Evolutionary conservation across 208 protist species (phyloP), one percentile per base, ranked within the genome.

Genomic region (Acanthamoeba triangularis): DNA sequence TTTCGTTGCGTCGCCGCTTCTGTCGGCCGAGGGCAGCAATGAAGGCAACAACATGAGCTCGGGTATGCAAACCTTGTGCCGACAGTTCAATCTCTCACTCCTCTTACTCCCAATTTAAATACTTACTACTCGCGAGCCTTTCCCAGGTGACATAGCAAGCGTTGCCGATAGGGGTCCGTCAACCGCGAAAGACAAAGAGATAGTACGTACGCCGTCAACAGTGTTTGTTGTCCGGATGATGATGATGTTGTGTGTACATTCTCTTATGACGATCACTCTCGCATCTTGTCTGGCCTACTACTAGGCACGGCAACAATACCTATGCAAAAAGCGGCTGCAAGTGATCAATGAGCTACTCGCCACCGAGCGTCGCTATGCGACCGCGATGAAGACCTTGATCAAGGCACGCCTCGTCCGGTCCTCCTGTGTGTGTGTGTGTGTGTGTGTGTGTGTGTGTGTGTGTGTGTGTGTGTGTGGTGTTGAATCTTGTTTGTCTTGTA

Each of bases 341-440:
- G 56, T 90, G 56, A 30, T 90, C 47, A 65, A 90, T 28, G 82
- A 90, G 47, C 74, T 90, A 3, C 16, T 90, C 28, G 41, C 41
- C 49, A 90, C 52, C 18, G 82, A 90, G 35, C 82, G 82, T 30
- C 47, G 56, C 16, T 90, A 90, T 35, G 52, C 30, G 20, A 56
- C 11, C n/a, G 47, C 52, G 28, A 11, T 90, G 52, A 61, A 56
- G 52, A 90, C 82, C 13, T 37, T 90, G 82, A 65, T 90, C 82
- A 56, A 52, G 78, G 78, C 33, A 49, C 49, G 44, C 49, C 23
- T 87, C 44, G 11, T n/a, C 49, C 49, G 72, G 47, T 87, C 10
- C 7, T 54, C 14, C 6, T 11, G 7, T 8, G 49, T 6, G 1
- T 23, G 5, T 59, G 13, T 3, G 14, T 14, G 20, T 23, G 33